Base-by-base conservation (phyloP, 345 rosid genomes). In the Eucalyptus melliodora region DNA sequence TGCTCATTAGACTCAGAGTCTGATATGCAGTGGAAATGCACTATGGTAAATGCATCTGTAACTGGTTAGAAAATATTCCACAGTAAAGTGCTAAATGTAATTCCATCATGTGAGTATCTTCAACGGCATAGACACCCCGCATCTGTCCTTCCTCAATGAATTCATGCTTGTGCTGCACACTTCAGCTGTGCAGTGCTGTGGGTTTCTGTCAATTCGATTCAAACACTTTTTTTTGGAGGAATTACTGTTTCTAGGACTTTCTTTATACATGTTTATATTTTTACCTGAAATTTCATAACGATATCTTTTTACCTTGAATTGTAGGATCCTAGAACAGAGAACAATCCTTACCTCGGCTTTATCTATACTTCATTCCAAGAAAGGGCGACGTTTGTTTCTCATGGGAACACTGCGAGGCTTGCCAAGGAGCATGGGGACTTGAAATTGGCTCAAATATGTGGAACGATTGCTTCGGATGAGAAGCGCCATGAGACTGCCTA, bases 301-400 rank as follows among this genome's bases (percentile, higher is more conserved):
- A 51, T 89, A 60, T 67, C 21, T 47, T 56, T 40, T 65, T 49
- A n/a, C 60, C 16, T 83, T 44, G 42, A 59, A 90, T 87, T 40
- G 26, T 89, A 98, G 99, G 99, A 97, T 92, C 97, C 98, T 2
- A 89, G 95, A 62, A 94, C 97, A 1, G 99, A 96, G 92, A 97
- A 98, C 91, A 97, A 92, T 44, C 99, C 99, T 3, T 98, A 95
- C 92, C 96, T 95, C 44, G 98, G 99, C 23, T 96, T 95, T 91
- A 96, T 98, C 94, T 97, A 97, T 91, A 96, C 99, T 13, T 94
- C 99, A 17, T 97, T 97, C 91, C 99, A 97, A 93, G 99, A 98
- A 89, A 95, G 99, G 93, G 99, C 99, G 19, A 98, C 99, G 42
- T 98, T 98, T 88, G 86, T 98, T 90, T 97, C 99, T 87, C 99